Conservation (phyloP, 352 stramenopile species). For the Phytophthora parvispora region DNA sequence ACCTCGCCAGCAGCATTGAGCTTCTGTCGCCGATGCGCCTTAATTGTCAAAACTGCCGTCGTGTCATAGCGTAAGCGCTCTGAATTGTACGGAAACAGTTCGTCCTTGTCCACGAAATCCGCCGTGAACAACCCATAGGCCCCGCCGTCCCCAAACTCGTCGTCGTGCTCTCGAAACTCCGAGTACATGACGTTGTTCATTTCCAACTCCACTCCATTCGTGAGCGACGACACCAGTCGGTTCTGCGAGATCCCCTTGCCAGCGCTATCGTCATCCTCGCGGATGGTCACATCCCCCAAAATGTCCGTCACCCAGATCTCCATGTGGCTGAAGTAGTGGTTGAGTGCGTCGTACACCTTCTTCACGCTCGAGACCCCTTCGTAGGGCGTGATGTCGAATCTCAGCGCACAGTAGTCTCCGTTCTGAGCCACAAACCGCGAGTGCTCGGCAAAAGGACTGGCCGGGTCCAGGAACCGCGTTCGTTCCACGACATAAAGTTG, state of each 20-base stretch:
- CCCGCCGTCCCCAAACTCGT: slow-evolving; percentile 9
- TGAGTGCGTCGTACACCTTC: slow-evolving; percentile 59
- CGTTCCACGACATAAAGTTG: slow-evolving; percentile 52
- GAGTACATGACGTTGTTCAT: slow-evolving; percentile 53
- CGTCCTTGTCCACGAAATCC: slow-evolving; percentile 52
- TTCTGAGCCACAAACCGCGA: slow-evolving; percentile 52
- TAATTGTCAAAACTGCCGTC: slow-evolving; percentile 33
- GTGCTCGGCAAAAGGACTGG: slow-evolving; percentile 47
- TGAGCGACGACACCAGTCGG: slow-evolving; percentile 50
- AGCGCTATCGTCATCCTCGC: slow-evolving; percentile 61
- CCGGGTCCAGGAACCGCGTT: slow-evolving; percentile 43
- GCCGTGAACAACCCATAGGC: slow-evolving; percentile 34
- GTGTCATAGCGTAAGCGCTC: slow-evolving; percentile 46
- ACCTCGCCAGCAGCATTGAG: slow-evolving; percentile 2
- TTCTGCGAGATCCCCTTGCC: slow-evolving; percentile 55
- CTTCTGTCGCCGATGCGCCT: slow-evolving; percentile 20
- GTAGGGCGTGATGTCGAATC: slow-evolving; percentile 63
- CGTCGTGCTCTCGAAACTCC: slow-evolving; percentile 31
- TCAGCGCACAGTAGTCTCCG: slow-evolving; percentile 54
- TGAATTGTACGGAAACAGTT: slow-evolving; percentile 45
- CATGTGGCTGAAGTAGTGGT: slow-evolving; percentile 60
- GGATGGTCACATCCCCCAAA: slow-evolving; percentile 62
- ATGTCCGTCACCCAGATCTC: slow-evolving; percentile 70
- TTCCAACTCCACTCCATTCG: slow-evolving; percentile 40
- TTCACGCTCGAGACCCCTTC: slow-evolving; percentile 36